Conservation (phyloP, 2,329 filamentous ascomycete species). For the Albophoma yamanashiensis region DNA sequence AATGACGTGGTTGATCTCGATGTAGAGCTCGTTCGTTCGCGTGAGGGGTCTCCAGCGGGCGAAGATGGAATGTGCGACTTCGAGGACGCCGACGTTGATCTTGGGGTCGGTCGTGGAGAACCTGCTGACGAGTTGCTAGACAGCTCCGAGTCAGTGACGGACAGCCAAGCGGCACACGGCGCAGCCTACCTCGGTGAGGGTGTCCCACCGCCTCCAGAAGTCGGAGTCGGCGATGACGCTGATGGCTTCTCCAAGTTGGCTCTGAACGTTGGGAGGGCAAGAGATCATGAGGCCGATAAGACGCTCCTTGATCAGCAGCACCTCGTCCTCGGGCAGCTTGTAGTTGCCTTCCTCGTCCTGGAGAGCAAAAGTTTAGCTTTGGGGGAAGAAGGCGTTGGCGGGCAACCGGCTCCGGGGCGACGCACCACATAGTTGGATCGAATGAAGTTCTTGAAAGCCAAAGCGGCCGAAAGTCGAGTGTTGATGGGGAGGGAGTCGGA, state of each 20-base stretch:
- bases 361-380: constrained; percentile 6
- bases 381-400: not conserved
- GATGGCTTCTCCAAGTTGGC: constrained; percentile 91
- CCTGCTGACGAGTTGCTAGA: constrained; percentile 73
- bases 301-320: constrained; percentile 84
- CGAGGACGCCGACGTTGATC: constrained; percentile 86
- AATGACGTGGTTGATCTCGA: constrained; percentile 94
- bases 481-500: constrained; percentile 60
- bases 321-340: constrained; percentile 74
- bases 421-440: constrained; percentile 79
- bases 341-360: constrained; percentile 89
- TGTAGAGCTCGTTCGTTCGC: constrained; percentile 83
- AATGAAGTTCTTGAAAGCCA: constrained; percentile 99
- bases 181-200: constrained; percentile 61
- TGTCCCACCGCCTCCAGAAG: constrained; percentile 94
- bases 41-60: constrained; percentile 91
- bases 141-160: constrained; percentile 2
- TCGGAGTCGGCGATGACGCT: constrained; percentile 97
- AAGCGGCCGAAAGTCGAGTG: constrained; percentile 74
- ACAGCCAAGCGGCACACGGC: not conserved
- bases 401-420: constrained; percentile 7
- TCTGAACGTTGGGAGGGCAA: constrained; percentile 76
- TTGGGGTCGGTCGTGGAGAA: constrained; percentile 72
- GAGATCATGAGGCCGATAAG: constrained; percentile 95
- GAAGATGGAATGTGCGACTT: constrained; percentile 98